Percentiles rank a stretch among this genome's conserved stretches.
Evolutionary conservation across 805 yeast species (phyloP).

Genomic region (Pichia thaimueangensis): DNA sequence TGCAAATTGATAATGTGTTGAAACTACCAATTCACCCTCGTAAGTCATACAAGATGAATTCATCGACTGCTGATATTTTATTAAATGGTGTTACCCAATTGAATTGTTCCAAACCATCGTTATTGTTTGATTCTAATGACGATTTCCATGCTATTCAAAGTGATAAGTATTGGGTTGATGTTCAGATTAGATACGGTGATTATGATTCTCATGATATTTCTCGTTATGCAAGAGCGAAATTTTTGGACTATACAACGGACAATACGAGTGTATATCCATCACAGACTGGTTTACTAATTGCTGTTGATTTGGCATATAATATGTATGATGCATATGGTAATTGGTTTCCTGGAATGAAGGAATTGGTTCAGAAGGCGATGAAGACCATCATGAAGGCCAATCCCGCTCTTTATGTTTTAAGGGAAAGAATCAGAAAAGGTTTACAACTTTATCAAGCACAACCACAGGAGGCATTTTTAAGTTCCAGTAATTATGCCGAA

Average conservation of each 20-base stretch:
- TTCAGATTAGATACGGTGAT: conserved; percentile 93
- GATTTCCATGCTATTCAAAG: conserved; percentile 48
- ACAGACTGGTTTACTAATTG: conserved; percentile 86
- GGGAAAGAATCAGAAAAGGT: conserved; percentile 93
- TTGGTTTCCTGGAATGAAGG: conserved; percentile 95
- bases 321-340: conserved; percentile 96
- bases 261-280: conserved; percentile 82
- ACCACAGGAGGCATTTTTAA: conserved; percentile 85
- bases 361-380: conserved; percentile 86
- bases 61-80: conserved; percentile 89
- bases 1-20: conserved; percentile 79
- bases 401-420: conserved; percentile 83
- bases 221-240: conserved; percentile 88
- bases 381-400: conserved; percentile 89
- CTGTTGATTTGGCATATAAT: conserved; percentile 90
- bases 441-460: conserved; percentile 89
- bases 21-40: conserved; percentile 95
- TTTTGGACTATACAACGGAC: conserved; percentile 87
- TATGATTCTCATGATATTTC: conserved; percentile 96
- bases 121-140: conserved; percentile 67
- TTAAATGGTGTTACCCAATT: conserved; percentile 70
- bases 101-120: conserved; percentile 78
- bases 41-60: conserved; percentile 94
- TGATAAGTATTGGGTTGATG: conserved; percentile 88
- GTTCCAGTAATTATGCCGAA: conserved; percentile 85